Evolutionary conservation across 768 basidiomycete species (phyloP).

Genomic region (Tephrocybe sp.): DNA sequence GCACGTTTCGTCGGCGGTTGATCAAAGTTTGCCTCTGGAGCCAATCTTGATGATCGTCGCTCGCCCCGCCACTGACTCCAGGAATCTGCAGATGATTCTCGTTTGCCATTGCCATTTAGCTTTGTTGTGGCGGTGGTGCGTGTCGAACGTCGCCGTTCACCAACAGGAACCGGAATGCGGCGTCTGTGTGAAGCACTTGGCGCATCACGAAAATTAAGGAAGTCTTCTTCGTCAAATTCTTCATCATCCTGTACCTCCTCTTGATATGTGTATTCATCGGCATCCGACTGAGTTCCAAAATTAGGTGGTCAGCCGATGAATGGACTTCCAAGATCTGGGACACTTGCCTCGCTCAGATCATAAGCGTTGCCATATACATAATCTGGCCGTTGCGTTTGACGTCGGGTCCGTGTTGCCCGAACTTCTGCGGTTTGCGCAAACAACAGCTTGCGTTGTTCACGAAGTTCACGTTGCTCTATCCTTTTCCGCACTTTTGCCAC

Average conservation of each 20-base stretch:
- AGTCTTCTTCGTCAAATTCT: constrained; percentile 54
- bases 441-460: constrained; percentile 59
- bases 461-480: constrained; percentile 70
- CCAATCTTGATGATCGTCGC: constrained; percentile 67
- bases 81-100: constrained; percentile 49
- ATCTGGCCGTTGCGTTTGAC: constrained; percentile 70
- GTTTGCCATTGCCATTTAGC: constrained; percentile 52
- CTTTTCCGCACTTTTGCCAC: constrained; percentile 68
- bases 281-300: constrained; percentile 48
- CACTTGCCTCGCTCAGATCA: constrained; percentile 58
- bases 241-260: constrained; percentile 72
- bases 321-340: constrained; percentile 12
- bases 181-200: constrained; percentile 39
- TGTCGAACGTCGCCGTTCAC: constrained; percentile 49
- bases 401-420: constrained; percentile 75
- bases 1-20: constrained; percentile 62
- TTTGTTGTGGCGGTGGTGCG: constrained; percentile 37
- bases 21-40: constrained; percentile 52
- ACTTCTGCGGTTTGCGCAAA: constrained; percentile 77
- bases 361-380: constrained; percentile 73
- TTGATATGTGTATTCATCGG: constrained; percentile 63
- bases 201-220: constrained; percentile 40
- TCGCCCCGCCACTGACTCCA: constrained; percentile 70
- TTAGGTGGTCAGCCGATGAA: constrained; percentile 24
- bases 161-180: constrained; percentile 27